phyloP scores from a whole-genome alignment of 1,284 basidiomycete species.

The Wolfiporia cocos region DNA sequence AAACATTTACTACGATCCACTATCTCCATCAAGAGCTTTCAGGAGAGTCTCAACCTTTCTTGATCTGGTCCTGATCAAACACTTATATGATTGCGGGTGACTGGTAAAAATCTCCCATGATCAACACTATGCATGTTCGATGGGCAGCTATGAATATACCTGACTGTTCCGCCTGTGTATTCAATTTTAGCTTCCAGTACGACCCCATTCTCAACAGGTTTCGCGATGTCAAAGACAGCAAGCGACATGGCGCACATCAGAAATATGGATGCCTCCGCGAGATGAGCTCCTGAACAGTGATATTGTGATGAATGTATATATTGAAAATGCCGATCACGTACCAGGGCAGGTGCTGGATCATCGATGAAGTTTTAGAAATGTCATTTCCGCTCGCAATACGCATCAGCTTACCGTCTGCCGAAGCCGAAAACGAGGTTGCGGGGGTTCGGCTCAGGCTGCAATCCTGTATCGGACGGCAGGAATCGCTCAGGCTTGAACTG shows the following conservation, averaged over 20 bases:
- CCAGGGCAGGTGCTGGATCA: too few species aligned
- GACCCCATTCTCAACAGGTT: slow-evolving; percentile 16
- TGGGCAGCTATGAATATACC: slow-evolving; percentile 12
- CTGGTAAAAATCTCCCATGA: too few species aligned
- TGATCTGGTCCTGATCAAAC: slow-evolving; percentile 23
- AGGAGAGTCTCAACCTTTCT: slow-evolving; percentile 14
- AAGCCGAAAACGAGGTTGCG: slow-evolving; percentile 22
- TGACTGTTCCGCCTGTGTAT: slow-evolving; percentile 18
- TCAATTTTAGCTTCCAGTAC: slow-evolving; percentile 15
- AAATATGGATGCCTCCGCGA: slow-evolving; percentile 27
- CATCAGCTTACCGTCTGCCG: slow-evolving; percentile 19
- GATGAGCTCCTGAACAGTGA: slow-evolving; percentile 11
- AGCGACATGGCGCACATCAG: slow-evolving; percentile 23
- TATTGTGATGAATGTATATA: slow-evolving; percentile 16
- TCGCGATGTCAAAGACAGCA: slow-evolving; percentile 24
- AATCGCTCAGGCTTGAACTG: slow-evolving; percentile 26
- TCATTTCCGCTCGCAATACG: too few species aligned
- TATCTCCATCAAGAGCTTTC: too few species aligned
- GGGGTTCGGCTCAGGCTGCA: slow-evolving; percentile 18
- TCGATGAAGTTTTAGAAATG: too few species aligned
- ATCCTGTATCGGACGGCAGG: slow-evolving; percentile 10
- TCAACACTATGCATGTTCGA: neutral
- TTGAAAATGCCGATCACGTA: too few species aligned
- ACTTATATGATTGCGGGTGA: slow-evolving; percentile 26
- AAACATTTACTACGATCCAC: too few species aligned